These are phyloP conservation scores for Thinopyrum elongatum DNA, from an alignment of 176 grass and related monocot genomes.

Conservation along the genomic window DNA sequence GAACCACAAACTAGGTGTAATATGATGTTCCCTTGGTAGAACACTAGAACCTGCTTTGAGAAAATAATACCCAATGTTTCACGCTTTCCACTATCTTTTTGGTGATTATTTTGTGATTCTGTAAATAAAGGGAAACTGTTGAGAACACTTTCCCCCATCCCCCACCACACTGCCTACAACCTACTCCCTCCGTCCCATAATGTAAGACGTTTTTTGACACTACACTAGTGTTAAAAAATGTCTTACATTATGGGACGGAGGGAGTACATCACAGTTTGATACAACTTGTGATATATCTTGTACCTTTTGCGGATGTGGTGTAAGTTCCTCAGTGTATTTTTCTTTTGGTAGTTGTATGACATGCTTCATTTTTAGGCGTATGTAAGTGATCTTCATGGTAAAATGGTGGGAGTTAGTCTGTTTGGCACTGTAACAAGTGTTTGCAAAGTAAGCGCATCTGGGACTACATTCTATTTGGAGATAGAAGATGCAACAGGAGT, in stretches of 20 bases:
- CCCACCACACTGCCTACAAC: background rate
- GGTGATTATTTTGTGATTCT: conserved; percentile 3
- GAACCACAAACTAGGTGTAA: background rate
- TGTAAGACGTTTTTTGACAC: no score
- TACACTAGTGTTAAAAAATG: no score
- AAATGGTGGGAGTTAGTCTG: conserved; percentile 79
- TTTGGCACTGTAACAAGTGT: conserved; percentile 69
- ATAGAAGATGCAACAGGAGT: conserved; percentile 78
- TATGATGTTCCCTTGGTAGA: background rate
- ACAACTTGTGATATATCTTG: background rate
- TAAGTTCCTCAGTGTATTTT: conserved; percentile 7
- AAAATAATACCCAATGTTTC: conserved; percentile 12
- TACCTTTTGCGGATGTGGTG: background rate
- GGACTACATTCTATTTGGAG: conserved; percentile 58
- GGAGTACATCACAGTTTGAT: background rate
- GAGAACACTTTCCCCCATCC: background rate
- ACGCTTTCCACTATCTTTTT: conserved; percentile 10
- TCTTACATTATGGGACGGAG: no score
- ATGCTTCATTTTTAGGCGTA: conserved; percentile 48
- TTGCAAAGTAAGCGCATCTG: conserved; percentile 53
- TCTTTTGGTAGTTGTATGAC: background rate
- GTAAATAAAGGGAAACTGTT: background rate
- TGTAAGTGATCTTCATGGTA: conserved; percentile 72
- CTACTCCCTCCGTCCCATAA: no score
- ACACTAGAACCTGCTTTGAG: background rate